These are phyloP conservation scores for Eucalyptus decipiens DNA, from an alignment of 345 rosid species.

Conservation along the genomic window DNA sequence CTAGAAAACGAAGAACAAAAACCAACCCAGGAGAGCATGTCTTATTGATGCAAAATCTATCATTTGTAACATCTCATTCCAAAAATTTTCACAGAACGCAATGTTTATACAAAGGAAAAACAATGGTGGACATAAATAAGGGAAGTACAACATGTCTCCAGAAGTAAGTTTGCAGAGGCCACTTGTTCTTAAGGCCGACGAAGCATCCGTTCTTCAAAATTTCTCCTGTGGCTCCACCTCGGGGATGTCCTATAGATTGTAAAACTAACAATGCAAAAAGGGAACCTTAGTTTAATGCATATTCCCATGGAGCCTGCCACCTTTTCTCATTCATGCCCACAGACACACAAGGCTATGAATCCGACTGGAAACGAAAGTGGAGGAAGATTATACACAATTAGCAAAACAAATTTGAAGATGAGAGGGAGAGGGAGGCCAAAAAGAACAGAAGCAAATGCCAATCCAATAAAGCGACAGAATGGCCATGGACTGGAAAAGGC, in stretches of 20 bases:
- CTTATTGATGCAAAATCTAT: background rate
- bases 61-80: background rate
- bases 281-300: background rate
- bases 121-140: background rate
- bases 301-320: background rate
- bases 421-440: background rate
- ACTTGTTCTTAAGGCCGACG: constrained; percentile 6
- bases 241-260: background rate
- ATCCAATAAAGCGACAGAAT: background rate
- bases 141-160: constrained; percentile 28
- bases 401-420: constrained; percentile 12
- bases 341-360: background rate
- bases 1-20: background rate
- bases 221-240: background rate
- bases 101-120: constrained; percentile 30
- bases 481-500: background rate
- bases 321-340: background rate
- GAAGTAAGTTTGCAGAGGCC: constrained; percentile 5
- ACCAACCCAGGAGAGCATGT: background rate
- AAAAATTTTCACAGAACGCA: constrained; percentile 33
- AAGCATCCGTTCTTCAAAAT: background rate
- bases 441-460: background rate
- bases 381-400: constrained; percentile 44
- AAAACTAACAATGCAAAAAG: background rate
- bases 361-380: background rate